Base-by-base conservation (phyloP, 352 stramenopile genomes). In the Globisporangium okanoganense region DNA sequence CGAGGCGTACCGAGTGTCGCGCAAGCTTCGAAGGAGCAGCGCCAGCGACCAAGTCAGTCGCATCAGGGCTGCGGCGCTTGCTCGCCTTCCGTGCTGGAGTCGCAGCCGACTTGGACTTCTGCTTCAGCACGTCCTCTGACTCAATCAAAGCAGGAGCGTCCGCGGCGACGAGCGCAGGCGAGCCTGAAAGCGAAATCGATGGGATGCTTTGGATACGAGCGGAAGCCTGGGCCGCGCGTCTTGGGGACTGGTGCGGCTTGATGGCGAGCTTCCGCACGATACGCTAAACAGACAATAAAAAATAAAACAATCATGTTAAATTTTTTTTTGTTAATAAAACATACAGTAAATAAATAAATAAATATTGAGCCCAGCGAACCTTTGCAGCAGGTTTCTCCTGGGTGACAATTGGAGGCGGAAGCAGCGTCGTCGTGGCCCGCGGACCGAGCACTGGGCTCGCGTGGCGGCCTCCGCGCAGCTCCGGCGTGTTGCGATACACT, bases 241-340 rank as follows among this genome's bases (percentile, higher is more conserved):
- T 69, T 48, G 82, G 79, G 13, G 82, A 91, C 56, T 91, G 82
- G 66, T 91, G 79, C 18, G 82, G 82, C 61, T 89, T 89, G 65
- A 91, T 89, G 52, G 89, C 79, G 9, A 91, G 67, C 61, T 86
- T 89, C 33, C 71, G 71, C 18, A 75, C 66, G 33, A 85, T 53
- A 50, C 79, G 62, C 64, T 87, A 56, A 14, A 24, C 16, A 47
- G 40, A 13, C 36, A 29, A 52, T 25, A 62, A 5, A 59, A 31
- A 31, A 12, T 31, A 14, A 58, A 9, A 27, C 24, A 29, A 44
- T 24, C 36, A n/a, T n/a, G 36, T 43, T 43, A 43, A n/a, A 43
- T n/a, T 43, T 14, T n/a, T 43, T 9, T n/a, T n/a, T 2, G 18
- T 5, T 20, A 13, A 43, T 43, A 41, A 43, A 43, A 43, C 7